Base-by-base conservation (phyloP, 371 early-diverging fungal species). In the Synchytrium microbalum region DNA sequence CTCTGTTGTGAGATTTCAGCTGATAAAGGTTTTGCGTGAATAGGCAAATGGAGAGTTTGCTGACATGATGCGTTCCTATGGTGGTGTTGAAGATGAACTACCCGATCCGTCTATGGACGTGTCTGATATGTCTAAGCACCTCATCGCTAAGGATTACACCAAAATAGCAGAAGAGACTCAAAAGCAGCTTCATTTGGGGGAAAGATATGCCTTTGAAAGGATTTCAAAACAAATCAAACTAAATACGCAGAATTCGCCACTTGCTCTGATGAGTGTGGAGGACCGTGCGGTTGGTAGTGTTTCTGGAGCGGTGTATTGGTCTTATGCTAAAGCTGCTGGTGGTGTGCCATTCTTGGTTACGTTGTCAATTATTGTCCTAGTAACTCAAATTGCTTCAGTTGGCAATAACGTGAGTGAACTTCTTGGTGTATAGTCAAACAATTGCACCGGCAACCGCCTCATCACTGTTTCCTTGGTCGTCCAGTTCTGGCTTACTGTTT, bases 41-140 rank as follows among this genome's bases (percentile, higher is more conserved):
- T 66, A 76, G 79, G 54, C 64, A 69, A 1, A 76, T 63, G 85
- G 75, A 60, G 67, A 24, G 68, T 69, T n/a, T 82, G 80, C 58
- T 84, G 84, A 16, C 79, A 76, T 25, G 64, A 75, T 57, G 16
- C 13, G 27, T 14, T 13, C 13, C 16, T 26, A 24, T 32, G 60
- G 8, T 33, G 75, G 76, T 10, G 75, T 72, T 13, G 51, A 58
- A 1, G 61, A 68, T 0, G 26, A 63, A 1, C 59, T 75, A 56
- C 10, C n/a, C 23, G 60, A 32, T 25, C 32, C 32, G 10, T 14
- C 13, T 56, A 13, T 25, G 13, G 60, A 64, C 27, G 62, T 27
- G 51, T 30, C 66, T 56, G 33, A 62, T 53, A 23, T 27, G 31
- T 38, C 38, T 16, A 13, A 70, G 69, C 67, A 60, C 58, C 13